A percentile compares a stretch with the other conserved stretches of the same genome.
Evolutionary conservation across 169 alveolate genomes (phyloP).

Genomic region (Plasmodium sp.): DNA sequence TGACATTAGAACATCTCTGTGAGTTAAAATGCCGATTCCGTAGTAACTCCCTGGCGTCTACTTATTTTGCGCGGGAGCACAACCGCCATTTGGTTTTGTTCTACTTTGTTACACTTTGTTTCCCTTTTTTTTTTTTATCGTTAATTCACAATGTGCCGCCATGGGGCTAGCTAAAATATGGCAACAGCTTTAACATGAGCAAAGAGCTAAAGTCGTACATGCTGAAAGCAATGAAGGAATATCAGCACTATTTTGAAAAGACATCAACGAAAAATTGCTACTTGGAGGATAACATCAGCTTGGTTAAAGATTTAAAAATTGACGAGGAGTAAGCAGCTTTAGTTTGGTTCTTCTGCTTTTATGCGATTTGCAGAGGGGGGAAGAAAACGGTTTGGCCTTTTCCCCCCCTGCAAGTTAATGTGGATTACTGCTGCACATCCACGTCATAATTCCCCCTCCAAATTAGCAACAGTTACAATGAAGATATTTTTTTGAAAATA

Average conservation of each 20-base stretch:
- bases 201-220: constrained; percentile 53
- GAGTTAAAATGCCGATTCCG: background rate
- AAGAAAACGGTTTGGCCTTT: background rate
- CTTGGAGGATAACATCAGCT: constrained; percentile 44
- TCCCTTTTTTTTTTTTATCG: background rate
- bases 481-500: constrained; percentile 59
- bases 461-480: constrained; percentile 39
- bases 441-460: background rate
- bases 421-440: background rate
- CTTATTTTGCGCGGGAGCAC: background rate
- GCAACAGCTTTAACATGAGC: constrained; percentile 35
- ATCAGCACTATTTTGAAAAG: constrained; percentile 43
- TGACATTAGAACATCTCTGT: background rate
- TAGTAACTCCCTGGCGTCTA: background rate
- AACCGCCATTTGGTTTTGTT: background rate
- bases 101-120: background rate
- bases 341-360: background rate
- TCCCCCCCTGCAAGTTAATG: background rate
- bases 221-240: constrained; percentile 59
- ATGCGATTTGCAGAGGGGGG: background rate
- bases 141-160: background rate
- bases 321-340: constrained; percentile 40
- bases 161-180: constrained; percentile 47
- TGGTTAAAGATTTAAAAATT: constrained; percentile 25
- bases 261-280: constrained; percentile 33